Percentiles rank a stretch among this genome's conserved stretches.
Conservation (phyloP, 352 stramenopile species). For the Blastocystis sp. region DNA sequence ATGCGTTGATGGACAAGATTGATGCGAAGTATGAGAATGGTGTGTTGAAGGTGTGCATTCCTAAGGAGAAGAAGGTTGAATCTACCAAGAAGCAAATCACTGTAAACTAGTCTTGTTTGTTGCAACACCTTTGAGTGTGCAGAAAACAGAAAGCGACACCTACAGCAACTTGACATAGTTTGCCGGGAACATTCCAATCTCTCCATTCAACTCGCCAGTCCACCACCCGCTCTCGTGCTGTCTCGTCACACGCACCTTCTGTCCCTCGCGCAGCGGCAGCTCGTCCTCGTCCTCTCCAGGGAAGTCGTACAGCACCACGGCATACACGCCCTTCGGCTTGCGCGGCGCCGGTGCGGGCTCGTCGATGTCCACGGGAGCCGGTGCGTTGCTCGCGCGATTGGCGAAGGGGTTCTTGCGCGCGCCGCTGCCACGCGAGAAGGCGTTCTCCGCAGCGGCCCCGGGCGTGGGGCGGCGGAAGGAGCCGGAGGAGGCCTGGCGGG, state of each 20-base stretch:
- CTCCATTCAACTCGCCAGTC: constrained; percentile 63
- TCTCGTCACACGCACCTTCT: constrained; percentile 64
- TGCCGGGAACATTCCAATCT: constrained; percentile 66
- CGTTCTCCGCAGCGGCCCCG: constrained; percentile 1
- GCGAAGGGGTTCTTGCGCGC: constrained; percentile 49
- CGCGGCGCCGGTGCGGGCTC: constrained; percentile 11
- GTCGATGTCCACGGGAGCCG: constrained; percentile 5
- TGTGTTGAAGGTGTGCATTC: too few species aligned
- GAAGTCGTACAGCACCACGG: constrained; percentile 63
- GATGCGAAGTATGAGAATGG: too few species aligned
- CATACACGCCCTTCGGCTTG: constrained; percentile 47
- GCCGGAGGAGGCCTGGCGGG: constrained; percentile 7
- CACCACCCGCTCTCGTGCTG: constrained; percentile 68
- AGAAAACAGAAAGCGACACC: neutral
- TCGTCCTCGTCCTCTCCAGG: constrained; percentile 60
- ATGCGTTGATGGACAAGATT: too few species aligned
- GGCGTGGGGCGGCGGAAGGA: constrained; percentile 58
- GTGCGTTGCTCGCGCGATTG: neutral
- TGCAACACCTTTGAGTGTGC: neutral
- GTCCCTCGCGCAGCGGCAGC: constrained; percentile 58
- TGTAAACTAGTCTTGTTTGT: too few species aligned
- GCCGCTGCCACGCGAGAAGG: constrained; percentile 4
- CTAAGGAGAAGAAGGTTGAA: too few species aligned
- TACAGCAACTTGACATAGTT: constrained; percentile 67
- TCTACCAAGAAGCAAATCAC: too few species aligned